A percentile compares a stretch with the other conserved stretches of the same genome.
These are phyloP conservation scores for Mikania micrantha DNA, from an alignment of 129 eudicot genomes.

Conservation along the genomic window DNA sequence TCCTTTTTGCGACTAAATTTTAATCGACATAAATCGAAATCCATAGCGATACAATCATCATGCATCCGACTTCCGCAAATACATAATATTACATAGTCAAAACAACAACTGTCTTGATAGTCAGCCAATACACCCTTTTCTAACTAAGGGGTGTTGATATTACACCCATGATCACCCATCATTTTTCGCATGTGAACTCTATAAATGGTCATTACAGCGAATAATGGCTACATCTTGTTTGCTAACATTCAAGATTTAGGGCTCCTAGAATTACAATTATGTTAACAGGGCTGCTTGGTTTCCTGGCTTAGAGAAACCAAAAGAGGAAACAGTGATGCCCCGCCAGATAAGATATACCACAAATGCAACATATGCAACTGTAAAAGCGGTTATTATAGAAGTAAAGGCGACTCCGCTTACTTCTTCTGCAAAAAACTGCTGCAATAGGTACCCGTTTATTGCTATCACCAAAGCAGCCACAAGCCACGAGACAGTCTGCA, in stretches of 20 bases:
- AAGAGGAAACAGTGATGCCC: not conserved
- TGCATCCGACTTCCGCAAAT: constrained; percentile 9
- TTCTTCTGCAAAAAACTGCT: not conserved
- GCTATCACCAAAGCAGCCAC: constrained; percentile 13
- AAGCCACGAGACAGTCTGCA: not conserved
- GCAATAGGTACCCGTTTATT: constrained; percentile 2
- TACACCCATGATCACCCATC: constrained; percentile 2
- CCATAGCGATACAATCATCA: not conserved
- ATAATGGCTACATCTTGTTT: constrained; percentile 6
- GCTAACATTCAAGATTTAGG: not conserved
- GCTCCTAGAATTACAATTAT: not conserved
- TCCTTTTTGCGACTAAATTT: not conserved
- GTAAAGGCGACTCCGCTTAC: not conserved
- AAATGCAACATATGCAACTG: constrained; percentile 1
- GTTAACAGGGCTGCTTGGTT: not conserved
- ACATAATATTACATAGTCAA: constrained; percentile 2
- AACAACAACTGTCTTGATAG: not conserved
- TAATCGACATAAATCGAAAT: not conserved
- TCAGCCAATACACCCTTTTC: not conserved
- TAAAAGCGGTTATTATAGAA: not conserved
- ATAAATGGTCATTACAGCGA: not conserved
- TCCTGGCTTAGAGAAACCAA: not conserved
- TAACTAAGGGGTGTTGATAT: not conserved
- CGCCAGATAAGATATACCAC: constrained; percentile 6
- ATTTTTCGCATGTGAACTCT: too few relatives aligned